phyloP scores from a whole-genome alignment of 108 stramenopile species.

The Epithemia pelagica region DNA sequence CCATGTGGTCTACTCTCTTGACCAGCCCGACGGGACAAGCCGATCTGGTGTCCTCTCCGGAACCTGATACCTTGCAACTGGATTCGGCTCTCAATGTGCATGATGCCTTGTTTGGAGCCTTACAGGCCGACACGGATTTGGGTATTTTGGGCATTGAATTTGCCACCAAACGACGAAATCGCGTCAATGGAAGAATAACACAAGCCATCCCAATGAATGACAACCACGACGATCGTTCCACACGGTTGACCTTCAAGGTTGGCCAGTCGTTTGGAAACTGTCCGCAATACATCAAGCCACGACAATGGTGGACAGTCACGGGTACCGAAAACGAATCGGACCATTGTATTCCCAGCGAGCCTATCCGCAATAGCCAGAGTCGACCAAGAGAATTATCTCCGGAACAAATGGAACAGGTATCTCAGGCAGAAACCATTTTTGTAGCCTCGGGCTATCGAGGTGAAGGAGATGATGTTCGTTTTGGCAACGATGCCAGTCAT shows the following conservation, averaged over 20 bases:
- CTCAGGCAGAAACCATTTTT: constrained; percentile 21
- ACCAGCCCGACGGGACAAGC: neutral
- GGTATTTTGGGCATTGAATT: constrained; percentile 34
- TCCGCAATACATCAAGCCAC: constrained; percentile 33
- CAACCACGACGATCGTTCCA: neutral
- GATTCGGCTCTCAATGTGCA: constrained; percentile 7
- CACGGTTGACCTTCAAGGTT: constrained; percentile 16
- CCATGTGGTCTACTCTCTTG: constrained; percentile 30
- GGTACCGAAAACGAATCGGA: constrained; percentile 1
- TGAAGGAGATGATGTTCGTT: constrained; percentile 12
- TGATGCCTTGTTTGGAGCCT: constrained; percentile 18
- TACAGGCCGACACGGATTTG: constrained; percentile 17
- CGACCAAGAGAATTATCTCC: constrained; percentile 2
- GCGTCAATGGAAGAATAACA: constrained; percentile 28
- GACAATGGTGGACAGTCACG: constrained; percentile 14
- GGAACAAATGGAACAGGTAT: constrained; percentile 13
- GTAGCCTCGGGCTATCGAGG: constrained; percentile 27
- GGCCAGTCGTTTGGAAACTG: constrained; percentile 34
- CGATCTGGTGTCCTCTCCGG: constrained; percentile 7
- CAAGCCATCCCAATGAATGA: neutral
- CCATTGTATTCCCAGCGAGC: neutral
- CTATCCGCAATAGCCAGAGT: neutral
- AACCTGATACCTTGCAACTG: constrained; percentile 8
- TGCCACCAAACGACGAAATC: constrained; percentile 29
- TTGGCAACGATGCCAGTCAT: constrained; percentile 31